These are phyloP conservation scores for Candida dubliniensis DNA, from an alignment of 1,139 yeast species.

Conservation along the genomic window DNA sequence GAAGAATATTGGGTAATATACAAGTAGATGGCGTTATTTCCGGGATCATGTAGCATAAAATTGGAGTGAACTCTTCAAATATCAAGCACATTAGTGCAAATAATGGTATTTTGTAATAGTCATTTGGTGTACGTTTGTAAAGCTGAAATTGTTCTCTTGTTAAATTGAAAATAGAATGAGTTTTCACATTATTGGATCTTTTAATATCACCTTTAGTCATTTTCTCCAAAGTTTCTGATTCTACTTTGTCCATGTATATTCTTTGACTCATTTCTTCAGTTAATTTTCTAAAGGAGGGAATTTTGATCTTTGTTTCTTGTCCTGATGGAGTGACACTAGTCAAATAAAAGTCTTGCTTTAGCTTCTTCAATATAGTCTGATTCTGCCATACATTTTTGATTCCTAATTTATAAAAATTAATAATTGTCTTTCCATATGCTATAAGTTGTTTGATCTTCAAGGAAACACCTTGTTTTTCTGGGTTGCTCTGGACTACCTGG, in stretches of 20 bases:
- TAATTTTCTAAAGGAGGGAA: slow-evolving; percentile 29
- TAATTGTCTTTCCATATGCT: slow-evolving; percentile 40
- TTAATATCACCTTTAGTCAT: slow-evolving; percentile 21
- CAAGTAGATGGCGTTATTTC: slow-evolving; percentile 71
- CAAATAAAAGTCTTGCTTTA: slow-evolving; percentile 23
- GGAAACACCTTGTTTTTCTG: slow-evolving; percentile 17
- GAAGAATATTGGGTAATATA: slow-evolving; percentile 51
- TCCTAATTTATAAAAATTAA: slow-evolving; percentile 53
- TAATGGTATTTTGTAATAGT: slow-evolving; percentile 59
- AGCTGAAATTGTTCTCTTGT: slow-evolving; percentile 55
- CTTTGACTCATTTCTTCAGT: slow-evolving; percentile 37
- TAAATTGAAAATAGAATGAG: slow-evolving; percentile 30
- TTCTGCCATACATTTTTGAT: slow-evolving; percentile 50
- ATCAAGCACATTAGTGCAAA: slow-evolving; percentile 59
- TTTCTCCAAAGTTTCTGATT: slow-evolving; percentile 19
- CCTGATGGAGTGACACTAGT: slow-evolving; percentile 29
- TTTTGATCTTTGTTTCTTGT: slow-evolving; percentile 21
- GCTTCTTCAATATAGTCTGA: slow-evolving; percentile 24
- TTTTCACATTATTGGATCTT: slow-evolving; percentile 16
- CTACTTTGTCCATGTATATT: slow-evolving; percentile 33
- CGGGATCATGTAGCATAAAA: slow-evolving; percentile 59
- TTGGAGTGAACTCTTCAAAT: slow-evolving; percentile 65
- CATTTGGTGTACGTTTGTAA: slow-evolving; percentile 57
- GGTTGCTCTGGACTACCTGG: slow-evolving; percentile 25
- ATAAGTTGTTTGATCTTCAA: slow-evolving; percentile 36